Percentiles rank a stretch among this genome's conserved stretches.
These are phyloP conservation scores for Fraxinus pennsylvanica DNA, from an alignment of 257 asterid species.

Conservation along the genomic window DNA sequence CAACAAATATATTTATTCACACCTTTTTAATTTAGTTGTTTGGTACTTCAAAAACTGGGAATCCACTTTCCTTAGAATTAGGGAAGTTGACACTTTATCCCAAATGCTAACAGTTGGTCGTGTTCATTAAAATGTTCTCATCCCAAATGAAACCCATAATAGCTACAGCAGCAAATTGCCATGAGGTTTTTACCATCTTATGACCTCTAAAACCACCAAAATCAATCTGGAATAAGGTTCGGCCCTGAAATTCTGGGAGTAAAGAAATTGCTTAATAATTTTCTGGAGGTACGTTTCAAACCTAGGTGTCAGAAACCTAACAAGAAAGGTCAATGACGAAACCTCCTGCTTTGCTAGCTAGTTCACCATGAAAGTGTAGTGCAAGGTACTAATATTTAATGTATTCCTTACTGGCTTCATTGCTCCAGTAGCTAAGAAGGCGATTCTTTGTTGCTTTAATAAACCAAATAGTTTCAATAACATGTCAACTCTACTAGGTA, in stretches of 20 bases:
- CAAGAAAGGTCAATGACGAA: background rate
- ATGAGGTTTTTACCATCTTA: background rate
- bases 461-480: background rate
- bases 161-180: background rate
- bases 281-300: background rate
- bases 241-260: background rate
- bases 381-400: background rate
- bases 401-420: background rate
- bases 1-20: slow-evolving; percentile 23
- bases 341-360: background rate
- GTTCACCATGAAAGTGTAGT: background rate
- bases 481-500: background rate
- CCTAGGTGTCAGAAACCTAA: background rate
- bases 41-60: slow-evolving; percentile 39
- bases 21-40: slow-evolving; percentile 47
- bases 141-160: background rate
- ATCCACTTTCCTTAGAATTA: slow-evolving; percentile 27
- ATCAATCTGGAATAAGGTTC: too few species aligned
- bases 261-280: background rate
- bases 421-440: background rate
- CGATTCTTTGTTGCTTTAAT: background rate
- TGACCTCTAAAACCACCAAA: too few species aligned
- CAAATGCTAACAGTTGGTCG: background rate
- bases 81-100: slow-evolving; percentile 27
- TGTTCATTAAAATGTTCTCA: background rate